phyloP scores from a whole-genome alignment of 176 grass and related monocot genomes.

The Carex pumila region DNA sequence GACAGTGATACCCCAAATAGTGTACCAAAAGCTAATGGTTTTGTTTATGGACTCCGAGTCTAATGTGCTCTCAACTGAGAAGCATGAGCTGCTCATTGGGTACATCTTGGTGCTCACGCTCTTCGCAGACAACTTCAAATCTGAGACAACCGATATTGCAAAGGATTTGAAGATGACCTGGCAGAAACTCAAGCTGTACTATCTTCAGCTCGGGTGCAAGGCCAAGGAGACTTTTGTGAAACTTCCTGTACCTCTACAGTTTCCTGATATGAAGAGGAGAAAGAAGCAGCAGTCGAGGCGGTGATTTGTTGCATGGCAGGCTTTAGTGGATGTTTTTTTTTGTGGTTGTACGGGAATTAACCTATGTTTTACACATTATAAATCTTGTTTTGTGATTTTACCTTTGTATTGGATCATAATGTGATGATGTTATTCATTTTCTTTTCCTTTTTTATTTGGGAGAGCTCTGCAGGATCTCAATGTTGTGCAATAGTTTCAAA shows the following conservation, averaged over 20 bases:
- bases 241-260: constrained; percentile 60
- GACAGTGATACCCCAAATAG: constrained; percentile 31
- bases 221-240: background rate
- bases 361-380: background rate
- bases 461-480: background rate
- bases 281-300: background rate
- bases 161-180: constrained; percentile 74
- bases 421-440: background rate
- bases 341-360: background rate
- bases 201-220: constrained; percentile 78
- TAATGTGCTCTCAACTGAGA: constrained; percentile 45
- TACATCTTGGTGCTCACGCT: constrained; percentile 90
- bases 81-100: constrained; percentile 64
- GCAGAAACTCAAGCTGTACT: constrained; percentile 49
- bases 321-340: background rate
- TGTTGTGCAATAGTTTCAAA: too few species aligned
- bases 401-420: background rate
- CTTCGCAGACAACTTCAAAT: constrained; percentile 61
- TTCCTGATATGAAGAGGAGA: constrained; percentile 30
- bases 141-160: constrained; percentile 51
- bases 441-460: background rate
- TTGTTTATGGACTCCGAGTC: constrained; percentile 52
- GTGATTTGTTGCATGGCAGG: background rate
- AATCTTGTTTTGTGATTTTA: background rate
- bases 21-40: constrained; percentile 40